Evolutionary conservation across 1,284 basidiomycete genomes (phyloP).

Genomic region (Leucoagaricus sp.): DNA sequence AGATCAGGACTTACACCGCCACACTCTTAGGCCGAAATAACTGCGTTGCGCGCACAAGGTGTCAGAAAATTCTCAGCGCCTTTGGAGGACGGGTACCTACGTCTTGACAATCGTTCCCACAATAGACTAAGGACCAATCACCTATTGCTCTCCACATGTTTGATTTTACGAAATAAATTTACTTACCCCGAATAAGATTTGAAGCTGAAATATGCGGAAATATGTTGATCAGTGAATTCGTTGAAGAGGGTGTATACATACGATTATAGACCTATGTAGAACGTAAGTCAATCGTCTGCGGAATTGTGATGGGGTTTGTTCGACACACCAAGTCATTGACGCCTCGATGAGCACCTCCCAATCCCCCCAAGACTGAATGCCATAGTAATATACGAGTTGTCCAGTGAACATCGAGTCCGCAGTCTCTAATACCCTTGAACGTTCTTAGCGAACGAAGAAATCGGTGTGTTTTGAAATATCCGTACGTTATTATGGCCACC

Average conservation of each 20-base stretch:
- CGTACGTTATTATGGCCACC: constrained; percentile 51
- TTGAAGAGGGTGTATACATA: constrained; percentile 29
- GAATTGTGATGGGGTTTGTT: neutral
- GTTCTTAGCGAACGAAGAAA: neutral
- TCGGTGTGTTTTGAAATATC: neutral
- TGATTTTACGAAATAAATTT: neutral
- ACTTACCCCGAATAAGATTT: constrained; percentile 59
- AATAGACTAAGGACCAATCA: constrained; percentile 41
- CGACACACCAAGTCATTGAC: constrained; percentile 48
- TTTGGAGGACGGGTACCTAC: constrained; percentile 37
- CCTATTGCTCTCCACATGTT: constrained; percentile 9
- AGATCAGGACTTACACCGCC: constrained; percentile 58
- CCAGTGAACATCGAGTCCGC: constrained; percentile 59
- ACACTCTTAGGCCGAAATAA: constrained; percentile 65
- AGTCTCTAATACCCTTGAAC: constrained; percentile 50
- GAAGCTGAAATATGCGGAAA: constrained; percentile 41
- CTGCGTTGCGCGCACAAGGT: constrained; percentile 31
- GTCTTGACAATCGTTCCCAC: constrained; percentile 63
- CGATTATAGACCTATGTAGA: constrained; percentile 45
- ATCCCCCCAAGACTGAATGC: constrained; percentile 49
- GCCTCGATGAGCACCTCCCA: constrained; percentile 38
- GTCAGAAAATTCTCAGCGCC: constrained; percentile 11
- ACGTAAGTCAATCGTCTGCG: neutral
- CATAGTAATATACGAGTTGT: constrained; percentile 59
- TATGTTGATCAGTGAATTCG: neutral